These are phyloP conservation scores for Phanerochaete sordida DNA, from an alignment of 768 basidiomycete genomes.

Conservation along the genomic window DNA sequence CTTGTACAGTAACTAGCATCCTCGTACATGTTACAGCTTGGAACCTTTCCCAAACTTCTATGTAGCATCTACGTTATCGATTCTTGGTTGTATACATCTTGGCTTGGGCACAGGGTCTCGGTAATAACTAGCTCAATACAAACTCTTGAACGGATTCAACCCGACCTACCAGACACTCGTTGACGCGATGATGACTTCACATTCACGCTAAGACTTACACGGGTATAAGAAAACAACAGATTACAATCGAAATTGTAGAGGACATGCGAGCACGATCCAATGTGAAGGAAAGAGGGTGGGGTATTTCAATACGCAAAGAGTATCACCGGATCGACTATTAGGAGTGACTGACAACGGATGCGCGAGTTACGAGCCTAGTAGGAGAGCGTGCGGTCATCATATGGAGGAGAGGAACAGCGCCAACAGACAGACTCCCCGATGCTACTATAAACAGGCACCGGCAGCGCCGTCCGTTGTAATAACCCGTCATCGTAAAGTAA, in stretches of 20 bases:
- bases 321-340: conserved; percentile 36
- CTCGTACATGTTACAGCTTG: neutral
- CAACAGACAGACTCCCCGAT: conserved; percentile 24
- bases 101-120: no score
- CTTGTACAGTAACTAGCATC: neutral
- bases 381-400: conserved; percentile 50
- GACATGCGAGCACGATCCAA: conserved; percentile 54
- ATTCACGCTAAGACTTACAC: neutral
- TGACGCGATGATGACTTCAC: neutral
- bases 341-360: conserved; percentile 44
- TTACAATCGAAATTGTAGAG: conserved; percentile 53
- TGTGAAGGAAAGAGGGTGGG: conserved; percentile 42
- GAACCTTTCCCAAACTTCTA: neutral
- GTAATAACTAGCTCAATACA: no score
- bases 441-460: neutral
- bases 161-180: neutral
- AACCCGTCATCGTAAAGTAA: conserved; percentile 46
- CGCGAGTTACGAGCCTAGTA: conserved; percentile 32
- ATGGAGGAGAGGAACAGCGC: conserved; percentile 39
- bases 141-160: neutral
- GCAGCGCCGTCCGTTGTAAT: conserved; percentile 1
- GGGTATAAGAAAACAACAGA: conserved; percentile 32
- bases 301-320: conserved; percentile 17
- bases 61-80: neutral
- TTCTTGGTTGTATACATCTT: no score